A percentile compares a stretch with the other conserved stretches of the same genome.
Evolutionary conservation across 176 grass and related monocot genomes (phyloP).

Genomic region (Oryza longistaminata): DNA sequence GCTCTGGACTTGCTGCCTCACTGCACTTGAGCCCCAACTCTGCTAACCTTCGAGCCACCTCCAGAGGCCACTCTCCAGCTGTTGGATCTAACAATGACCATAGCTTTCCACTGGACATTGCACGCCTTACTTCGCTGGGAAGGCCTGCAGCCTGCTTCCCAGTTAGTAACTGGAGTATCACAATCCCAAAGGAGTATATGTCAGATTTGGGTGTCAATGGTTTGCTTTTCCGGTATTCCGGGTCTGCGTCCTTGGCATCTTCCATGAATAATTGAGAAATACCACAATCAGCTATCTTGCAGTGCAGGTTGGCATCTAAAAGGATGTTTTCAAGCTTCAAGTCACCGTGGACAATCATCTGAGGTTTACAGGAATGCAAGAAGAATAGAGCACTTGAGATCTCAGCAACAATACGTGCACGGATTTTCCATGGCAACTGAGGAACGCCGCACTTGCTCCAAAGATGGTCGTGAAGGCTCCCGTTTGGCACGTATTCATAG

Average conservation of each 20-base stretch:
- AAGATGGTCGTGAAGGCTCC: conserved; percentile 60
- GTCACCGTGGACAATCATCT: conserved; percentile 73
- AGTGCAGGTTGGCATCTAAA: conserved; percentile 55
- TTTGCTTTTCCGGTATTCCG: conserved; percentile 49
- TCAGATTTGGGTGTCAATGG: conserved; percentile 52
- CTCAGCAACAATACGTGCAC: conserved; percentile 56
- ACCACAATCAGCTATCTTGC: conserved; percentile 70
- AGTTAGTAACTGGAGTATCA: conserved; percentile 77
- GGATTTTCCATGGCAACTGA: conserved; percentile 60
- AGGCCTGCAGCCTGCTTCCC: conserved; percentile 55
- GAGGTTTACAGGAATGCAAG: conserved; percentile 70
- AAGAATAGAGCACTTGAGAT: conserved; percentile 63
- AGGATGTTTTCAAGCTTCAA: conserved; percentile 77
- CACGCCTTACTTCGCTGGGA: conserved; percentile 49
- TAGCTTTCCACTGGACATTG: conserved; percentile 50
- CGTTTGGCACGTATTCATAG: conserved; percentile 66
- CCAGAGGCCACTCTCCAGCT: conserved; percentile 70
- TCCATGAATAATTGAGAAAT: conserved; percentile 39
- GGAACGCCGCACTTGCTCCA: conserved; percentile 35
- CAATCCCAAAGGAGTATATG: conserved; percentile 62
- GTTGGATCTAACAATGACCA: conserved; percentile 54
- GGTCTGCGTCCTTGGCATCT: conserved; percentile 34
- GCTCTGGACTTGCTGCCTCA: conserved; percentile 44
- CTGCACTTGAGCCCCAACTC: conserved; percentile 71
- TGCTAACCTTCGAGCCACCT: conserved; percentile 52